Percentiles rank a stretch among this genome's conserved stretches.
These are phyloP conservation scores for Trichoderma afroharzianum DNA, from an alignment of 2,329 filamentous ascomycete species.

Conservation along the genomic window DNA sequence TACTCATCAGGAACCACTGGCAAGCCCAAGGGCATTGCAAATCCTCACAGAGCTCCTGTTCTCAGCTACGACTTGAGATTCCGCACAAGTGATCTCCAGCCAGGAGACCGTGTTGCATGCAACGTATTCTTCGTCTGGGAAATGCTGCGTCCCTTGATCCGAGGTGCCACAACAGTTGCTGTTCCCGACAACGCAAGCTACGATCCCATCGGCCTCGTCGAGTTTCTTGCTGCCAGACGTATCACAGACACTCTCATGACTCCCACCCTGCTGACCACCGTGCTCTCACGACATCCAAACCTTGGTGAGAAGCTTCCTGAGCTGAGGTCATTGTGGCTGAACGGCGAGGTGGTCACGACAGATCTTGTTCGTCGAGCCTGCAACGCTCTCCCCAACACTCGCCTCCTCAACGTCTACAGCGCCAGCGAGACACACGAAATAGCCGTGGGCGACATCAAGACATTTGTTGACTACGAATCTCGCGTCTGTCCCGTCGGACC, in stretches of 20 bases:
- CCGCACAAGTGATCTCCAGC: conserved; percentile 61
- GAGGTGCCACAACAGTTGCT: conserved; percentile 71
- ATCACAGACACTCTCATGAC: conserved; percentile 84
- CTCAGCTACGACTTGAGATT: conserved; percentile 73
- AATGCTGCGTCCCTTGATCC: conserved; percentile 70
- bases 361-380: conserved; percentile 68
- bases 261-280: conserved; percentile 71
- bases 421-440: conserved; percentile 80
- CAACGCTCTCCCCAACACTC: conserved; percentile 63
- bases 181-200: conserved; percentile 76
- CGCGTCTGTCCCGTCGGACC: conserved; percentile 71
- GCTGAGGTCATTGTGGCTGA: conserved; percentile 71
- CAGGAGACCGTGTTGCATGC: conserved; percentile 76
- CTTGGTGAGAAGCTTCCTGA: conserved; percentile 61
- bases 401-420: conserved; percentile 76
- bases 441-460: conserved; percentile 69
- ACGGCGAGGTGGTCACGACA: conserved; percentile 78
- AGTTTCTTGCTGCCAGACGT: conserved; percentile 60
- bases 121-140: conserved; percentile 90
- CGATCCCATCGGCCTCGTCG: conserved; percentile 70
- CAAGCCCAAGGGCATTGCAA: conserved; percentile 77
- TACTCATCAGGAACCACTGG: conserved; percentile 77
- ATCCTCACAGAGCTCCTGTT: conserved; percentile 70
- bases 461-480: conserved; percentile 60
- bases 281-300: conserved; percentile 65